phyloP scores from a whole-genome alignment of 495 filamentous ascomycete genomes.

The Extremus antarcticus region DNA sequence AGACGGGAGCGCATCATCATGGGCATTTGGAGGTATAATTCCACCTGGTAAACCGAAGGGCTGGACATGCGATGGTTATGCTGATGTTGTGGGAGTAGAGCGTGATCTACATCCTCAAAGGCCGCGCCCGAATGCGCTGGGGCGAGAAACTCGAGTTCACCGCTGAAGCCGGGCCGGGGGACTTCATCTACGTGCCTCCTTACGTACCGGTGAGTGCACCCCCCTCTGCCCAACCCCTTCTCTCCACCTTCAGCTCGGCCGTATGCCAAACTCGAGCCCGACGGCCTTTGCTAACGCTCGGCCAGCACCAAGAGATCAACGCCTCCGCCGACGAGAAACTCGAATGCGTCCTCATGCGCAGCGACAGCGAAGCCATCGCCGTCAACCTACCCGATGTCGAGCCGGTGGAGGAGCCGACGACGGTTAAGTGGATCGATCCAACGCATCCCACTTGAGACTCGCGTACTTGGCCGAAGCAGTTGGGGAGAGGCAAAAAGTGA shows the following conservation, averaged over 20 bases:
- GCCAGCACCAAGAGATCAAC: conserved; percentile 33
- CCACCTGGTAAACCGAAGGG: too few relatives aligned
- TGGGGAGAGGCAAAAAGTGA: too few relatives aligned
- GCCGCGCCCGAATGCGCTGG: conserved; percentile 33
- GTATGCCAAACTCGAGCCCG: too few relatives aligned
- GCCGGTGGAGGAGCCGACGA: conserved; percentile 29
- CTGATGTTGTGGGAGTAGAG: conserved; percentile 1
- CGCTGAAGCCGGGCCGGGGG: conserved; percentile 32
- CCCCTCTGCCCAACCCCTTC: not conserved
- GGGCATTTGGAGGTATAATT: conserved; percentile 31
- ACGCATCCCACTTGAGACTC: conserved; percentile 22
- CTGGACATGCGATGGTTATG: too few relatives aligned
- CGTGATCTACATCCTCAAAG: conserved; percentile 33
- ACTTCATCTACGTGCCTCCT: conserved; percentile 34
- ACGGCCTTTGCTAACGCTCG: too few relatives aligned
- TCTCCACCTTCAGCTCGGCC: not conserved
- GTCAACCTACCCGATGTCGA: conserved; percentile 30
- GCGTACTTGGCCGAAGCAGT: too few relatives aligned
- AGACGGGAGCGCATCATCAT: conserved; percentile 34
- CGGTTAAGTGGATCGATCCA: conserved; percentile 33
- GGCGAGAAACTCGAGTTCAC: conserved; percentile 32
- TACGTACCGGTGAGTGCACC: conserved; percentile 20
- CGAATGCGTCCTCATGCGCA: conserved; percentile 32
- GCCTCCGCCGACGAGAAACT: conserved; percentile 28
- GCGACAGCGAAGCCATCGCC: conserved; percentile 30